Conservation (phyloP, 768 basidiomycete species). For the Mycena pura region DNA sequence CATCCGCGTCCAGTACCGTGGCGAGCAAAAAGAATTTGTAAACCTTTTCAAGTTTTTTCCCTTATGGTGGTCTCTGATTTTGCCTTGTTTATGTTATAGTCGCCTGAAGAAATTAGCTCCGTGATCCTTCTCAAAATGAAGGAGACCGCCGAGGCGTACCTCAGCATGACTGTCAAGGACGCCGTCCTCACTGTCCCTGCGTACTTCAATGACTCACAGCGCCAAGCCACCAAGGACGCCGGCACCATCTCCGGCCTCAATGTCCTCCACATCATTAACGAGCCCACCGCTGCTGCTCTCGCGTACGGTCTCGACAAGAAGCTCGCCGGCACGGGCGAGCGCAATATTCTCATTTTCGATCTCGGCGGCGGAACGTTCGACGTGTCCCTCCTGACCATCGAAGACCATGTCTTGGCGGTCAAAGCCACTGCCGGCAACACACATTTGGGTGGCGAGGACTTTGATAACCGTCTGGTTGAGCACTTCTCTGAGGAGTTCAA, state of each 20-base stretch:
- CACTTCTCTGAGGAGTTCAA: too few species aligned
- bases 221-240: constrained; percentile 48
- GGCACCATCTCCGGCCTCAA: constrained; percentile 52
- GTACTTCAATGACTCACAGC: background rate
- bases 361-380: too few species aligned
- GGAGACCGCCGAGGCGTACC: background rate
- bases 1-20: constrained; percentile 59
- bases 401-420: too few species aligned
- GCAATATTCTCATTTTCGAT: background rate
- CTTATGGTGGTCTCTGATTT: too few species aligned
- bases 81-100: too few species aligned
- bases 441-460: too few species aligned
- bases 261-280: constrained; percentile 80
- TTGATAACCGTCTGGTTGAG: too few species aligned
- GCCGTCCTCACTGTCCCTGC: background rate
- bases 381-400: too few species aligned
- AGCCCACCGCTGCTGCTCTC: constrained; percentile 83
- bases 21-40: constrained; percentile 62
- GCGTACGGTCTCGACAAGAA: constrained; percentile 80
- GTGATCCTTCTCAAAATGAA: constrained; percentile 1
- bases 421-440: too few species aligned
- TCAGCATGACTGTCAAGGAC: background rate
- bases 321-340: constrained; percentile 2
- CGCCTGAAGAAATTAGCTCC: background rate
- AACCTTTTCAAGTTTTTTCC: too few species aligned